Percentiles rank a stretch among this genome's conserved stretches.
These are phyloP conservation scores for Aspergillus sp. DNA, from an alignment of 2,329 filamentous ascomycete genomes.

Conservation along the genomic window DNA sequence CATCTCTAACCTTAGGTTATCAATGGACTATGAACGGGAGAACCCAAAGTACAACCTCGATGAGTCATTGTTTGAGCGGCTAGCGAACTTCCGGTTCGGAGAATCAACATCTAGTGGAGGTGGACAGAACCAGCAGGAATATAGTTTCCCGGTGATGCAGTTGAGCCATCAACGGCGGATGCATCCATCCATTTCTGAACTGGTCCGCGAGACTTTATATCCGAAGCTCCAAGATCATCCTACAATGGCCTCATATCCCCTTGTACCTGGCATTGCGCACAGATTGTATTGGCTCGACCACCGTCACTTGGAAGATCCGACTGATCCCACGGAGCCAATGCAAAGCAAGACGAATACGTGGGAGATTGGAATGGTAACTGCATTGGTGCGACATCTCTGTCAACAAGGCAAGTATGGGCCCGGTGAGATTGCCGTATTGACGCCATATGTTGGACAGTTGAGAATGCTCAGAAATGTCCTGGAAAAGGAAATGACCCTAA, in stretches of 20 bases:
- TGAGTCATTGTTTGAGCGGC: slow-evolving; percentile 12
- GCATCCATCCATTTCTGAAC: slow-evolving; percentile 5
- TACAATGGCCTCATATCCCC: neutral
- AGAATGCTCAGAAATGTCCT: slow-evolving; percentile 14
- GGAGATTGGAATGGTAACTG: slow-evolving; percentile 25
- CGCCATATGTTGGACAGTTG: slow-evolving; percentile 23
- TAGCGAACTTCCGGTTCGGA: neutral
- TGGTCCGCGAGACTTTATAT: slow-evolving; percentile 11
- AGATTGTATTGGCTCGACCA: slow-evolving; percentile 29
- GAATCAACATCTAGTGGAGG: neutral
- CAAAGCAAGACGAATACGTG: slow-evolving; percentile 21
- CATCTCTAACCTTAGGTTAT: slow-evolving; percentile 5
- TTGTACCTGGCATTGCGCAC: slow-evolving; percentile 4
- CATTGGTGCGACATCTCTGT: slow-evolving; percentile 24
- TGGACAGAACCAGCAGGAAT: neutral
- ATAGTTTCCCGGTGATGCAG: slow-evolving; percentile 8
- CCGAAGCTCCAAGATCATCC: slow-evolving; percentile 8
- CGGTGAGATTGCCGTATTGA: slow-evolving; percentile 26
- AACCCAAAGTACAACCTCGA: slow-evolving; percentile 5
- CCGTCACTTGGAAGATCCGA: slow-evolving; percentile 13
- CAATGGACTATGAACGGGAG: neutral
- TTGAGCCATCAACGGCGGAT: slow-evolving; percentile 13
- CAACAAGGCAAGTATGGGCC: slow-evolving; percentile 25
- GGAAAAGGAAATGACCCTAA: slow-evolving; percentile 1
- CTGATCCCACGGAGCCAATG: slow-evolving; percentile 10